Evolutionary conservation across 2,329 filamentous ascomycete genomes (phyloP).

Genomic region (Macrophomina phaseolina): DNA sequence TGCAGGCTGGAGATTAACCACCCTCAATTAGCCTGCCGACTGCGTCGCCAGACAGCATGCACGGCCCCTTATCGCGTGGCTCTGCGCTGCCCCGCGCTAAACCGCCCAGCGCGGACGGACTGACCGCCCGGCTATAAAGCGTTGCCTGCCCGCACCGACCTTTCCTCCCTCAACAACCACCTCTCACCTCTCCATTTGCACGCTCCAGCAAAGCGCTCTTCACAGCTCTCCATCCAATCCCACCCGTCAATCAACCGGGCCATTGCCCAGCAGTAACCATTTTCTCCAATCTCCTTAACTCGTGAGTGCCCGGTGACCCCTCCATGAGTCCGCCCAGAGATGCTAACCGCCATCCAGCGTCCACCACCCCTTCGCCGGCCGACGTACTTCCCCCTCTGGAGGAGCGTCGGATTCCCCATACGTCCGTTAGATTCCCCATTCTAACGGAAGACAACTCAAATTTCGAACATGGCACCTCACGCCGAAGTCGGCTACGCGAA

Average conservation of each 20-base stretch:
- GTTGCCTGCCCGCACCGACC: constrained; percentile 15
- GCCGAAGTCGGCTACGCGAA: constrained; percentile 68
- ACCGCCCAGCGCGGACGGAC: background rate
- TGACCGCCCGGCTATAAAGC: constrained; percentile 21
- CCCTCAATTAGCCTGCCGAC: constrained; percentile 1
- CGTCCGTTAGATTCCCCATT: constrained; percentile 41
- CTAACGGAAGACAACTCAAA: constrained; percentile 7
- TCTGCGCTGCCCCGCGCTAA: constrained; percentile 15
- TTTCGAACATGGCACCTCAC: constrained; percentile 82
- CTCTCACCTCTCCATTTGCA: background rate
- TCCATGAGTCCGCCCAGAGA: background rate
- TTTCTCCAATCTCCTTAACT: constrained; percentile 98
- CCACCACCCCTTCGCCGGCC: constrained; percentile 96
- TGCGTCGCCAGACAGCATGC: background rate
- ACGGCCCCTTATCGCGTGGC: background rate
- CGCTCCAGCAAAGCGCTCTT: background rate
- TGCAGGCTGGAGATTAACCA: background rate
- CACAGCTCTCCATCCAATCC: background rate
- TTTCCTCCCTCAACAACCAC: background rate
- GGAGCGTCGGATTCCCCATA: constrained; percentile 69
- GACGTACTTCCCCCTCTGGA: constrained; percentile 88
- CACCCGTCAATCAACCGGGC: constrained; percentile 40
- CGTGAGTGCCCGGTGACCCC: constrained; percentile 64
- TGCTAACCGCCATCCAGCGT: constrained; percentile 59
- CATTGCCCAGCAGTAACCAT: constrained; percentile 75